Evolutionary conservation across 1,284 basidiomycete genomes (phyloP).

Genomic region (Ceratobasidium sp.): DNA sequence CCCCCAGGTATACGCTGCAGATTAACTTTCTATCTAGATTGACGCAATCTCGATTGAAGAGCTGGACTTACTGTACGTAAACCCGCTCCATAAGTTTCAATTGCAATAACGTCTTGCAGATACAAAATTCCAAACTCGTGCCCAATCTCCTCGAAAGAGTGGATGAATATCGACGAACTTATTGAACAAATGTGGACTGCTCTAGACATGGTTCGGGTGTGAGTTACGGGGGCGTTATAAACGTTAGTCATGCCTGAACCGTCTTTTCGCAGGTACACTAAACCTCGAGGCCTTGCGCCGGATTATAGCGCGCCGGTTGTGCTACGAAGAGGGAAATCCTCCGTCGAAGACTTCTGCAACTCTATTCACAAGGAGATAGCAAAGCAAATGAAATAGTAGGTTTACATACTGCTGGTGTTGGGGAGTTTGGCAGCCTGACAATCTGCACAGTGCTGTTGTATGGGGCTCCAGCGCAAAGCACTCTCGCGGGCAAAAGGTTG

Average conservation of each 20-base stretch:
- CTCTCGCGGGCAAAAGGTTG: conserved; percentile 95
- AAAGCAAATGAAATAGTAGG: conserved; percentile 92
- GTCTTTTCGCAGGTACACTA: conserved; percentile 71
- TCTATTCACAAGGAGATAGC: conserved; percentile 91
- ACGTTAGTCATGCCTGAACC: neutral
- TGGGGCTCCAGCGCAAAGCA: conserved; percentile 98
- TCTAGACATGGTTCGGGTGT: conserved; percentile 88
- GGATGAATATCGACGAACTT: conserved; percentile 98
- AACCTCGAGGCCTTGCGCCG: conserved; percentile 89
- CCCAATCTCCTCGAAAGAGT: conserved; percentile 91
- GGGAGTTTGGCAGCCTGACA: conserved; percentile 37
- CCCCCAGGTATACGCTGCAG: conserved; percentile 15
- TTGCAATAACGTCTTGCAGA: conserved; percentile 54
- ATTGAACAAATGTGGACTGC: conserved; percentile 90
- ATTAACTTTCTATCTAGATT: conserved; percentile 70
- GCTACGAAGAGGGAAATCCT: conserved; percentile 65
- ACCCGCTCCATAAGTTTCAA: neutral
- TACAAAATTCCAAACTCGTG: conserved; percentile 96
- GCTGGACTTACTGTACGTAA: conserved; percentile 85
- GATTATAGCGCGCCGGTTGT: conserved; percentile 89
- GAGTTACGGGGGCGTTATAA: conserved; percentile 45
- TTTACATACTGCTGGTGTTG: conserved; percentile 40
- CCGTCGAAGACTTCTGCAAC: conserved; percentile 93
- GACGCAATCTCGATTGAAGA: conserved; percentile 99
- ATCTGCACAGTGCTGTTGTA: conserved; percentile 75